Percentiles rank a stretch among this genome's conserved stretches.
Conservation (phyloP, 371 early-diverging fungal species). For the Nematocida ironsii region DNA sequence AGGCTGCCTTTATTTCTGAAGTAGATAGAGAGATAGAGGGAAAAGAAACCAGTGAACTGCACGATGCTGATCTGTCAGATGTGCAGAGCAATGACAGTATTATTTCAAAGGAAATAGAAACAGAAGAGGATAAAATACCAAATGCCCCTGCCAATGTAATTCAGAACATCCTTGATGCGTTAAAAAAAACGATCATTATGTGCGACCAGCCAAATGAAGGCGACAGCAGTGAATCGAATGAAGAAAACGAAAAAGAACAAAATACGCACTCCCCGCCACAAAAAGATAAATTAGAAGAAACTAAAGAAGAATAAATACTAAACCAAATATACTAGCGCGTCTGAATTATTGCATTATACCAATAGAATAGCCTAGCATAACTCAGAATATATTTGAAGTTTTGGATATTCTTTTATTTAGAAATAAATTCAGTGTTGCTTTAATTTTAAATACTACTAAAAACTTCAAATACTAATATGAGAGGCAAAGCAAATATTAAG, state of each 20-base stretch:
- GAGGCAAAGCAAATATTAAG: too few relatives aligned
- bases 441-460: too few relatives aligned
- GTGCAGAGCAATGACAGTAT: neutral
- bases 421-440: too few relatives aligned
- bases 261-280: neutral
- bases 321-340: too few relatives aligned
- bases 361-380: too few relatives aligned
- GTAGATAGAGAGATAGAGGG: conserved; percentile 26
- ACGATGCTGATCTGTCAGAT: neutral
- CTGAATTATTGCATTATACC: too few relatives aligned
- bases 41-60: neutral
- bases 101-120: too few relatives aligned
- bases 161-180: neutral
- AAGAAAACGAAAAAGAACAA: conserved; percentile 15
- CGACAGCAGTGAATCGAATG: neutral
- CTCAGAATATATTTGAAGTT: too few relatives aligned
- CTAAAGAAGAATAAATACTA: too few relatives aligned
- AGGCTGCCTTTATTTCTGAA: conserved; percentile 78
- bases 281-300: neutral
- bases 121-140: neutral
- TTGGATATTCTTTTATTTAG: too few relatives aligned
- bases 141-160: neutral
- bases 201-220: neutral
- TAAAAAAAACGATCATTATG: conserved; percentile 19
- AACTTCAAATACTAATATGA: too few relatives aligned